Evolutionary conservation across 106 monocot genomes (phyloP).

Genomic region (Dioscorea dumetorum): DNA sequence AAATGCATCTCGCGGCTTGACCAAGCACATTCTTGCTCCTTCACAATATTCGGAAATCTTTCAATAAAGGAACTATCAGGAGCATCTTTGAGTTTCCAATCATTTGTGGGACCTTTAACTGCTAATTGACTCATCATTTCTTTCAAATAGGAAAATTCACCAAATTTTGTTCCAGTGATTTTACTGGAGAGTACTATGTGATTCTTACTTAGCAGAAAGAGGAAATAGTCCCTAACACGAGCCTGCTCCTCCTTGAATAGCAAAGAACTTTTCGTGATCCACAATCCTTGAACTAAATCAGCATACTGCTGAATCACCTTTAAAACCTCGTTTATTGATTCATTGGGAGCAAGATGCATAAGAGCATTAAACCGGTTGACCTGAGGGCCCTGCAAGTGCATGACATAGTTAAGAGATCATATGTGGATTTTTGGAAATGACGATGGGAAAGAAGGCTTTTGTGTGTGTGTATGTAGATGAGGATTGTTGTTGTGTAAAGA

Average conservation of each 20-base stretch:
- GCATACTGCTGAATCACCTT: conserved; percentile 52
- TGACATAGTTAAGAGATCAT: too few relatives aligned
- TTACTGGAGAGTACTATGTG: conserved; percentile 14
- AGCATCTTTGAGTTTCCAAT: conserved; percentile 73
- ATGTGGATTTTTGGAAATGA: too few relatives aligned
- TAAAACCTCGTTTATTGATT: conserved; percentile 38
- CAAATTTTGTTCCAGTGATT: conserved; percentile 13
- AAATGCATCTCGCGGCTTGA: conserved; percentile 32
- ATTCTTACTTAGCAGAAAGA: conserved; percentile 55
- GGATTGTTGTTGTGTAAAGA: too few relatives aligned
- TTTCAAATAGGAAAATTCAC: not conserved
- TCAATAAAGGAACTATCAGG: conserved; percentile 47
- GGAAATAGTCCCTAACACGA: conserved; percentile 55
- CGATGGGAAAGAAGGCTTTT: too few relatives aligned
- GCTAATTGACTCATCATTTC: conserved; percentile 33
- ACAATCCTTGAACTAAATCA: conserved; percentile 74
- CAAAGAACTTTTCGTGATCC: conserved; percentile 80
- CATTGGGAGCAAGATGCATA: conserved; percentile 57
- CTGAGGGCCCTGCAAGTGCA: conserved; percentile 41
- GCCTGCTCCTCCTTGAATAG: conserved; percentile 22
- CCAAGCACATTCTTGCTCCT: conserved; percentile 59
- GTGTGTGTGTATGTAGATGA: too few relatives aligned
- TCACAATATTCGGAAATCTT: conserved; percentile 43
- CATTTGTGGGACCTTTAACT: conserved; percentile 35
- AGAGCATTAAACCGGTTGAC: conserved; percentile 62